Conservation (phyloP, 371 early-diverging fungal genomes). For the Mucor saturninus region DNA sequence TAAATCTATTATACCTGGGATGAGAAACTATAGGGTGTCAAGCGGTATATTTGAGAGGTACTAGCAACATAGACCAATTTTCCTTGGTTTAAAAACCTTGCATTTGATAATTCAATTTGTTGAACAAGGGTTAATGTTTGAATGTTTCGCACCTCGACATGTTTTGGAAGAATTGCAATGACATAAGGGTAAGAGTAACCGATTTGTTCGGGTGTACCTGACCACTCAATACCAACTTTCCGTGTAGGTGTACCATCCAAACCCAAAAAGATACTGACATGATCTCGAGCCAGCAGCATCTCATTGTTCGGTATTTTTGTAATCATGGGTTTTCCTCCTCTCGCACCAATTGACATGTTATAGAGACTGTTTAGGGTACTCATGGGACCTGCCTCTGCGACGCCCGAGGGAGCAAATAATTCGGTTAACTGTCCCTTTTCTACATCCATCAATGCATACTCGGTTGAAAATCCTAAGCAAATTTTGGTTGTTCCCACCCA, state of each 20-base stretch:
- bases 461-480: constrained; percentile 69
- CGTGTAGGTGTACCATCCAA: constrained; percentile 70
- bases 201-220: constrained; percentile 73
- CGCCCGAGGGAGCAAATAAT: constrained; percentile 52
- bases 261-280: constrained; percentile 74
- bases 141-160: constrained; percentile 87
- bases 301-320: constrained; percentile 73
- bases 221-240: constrained; percentile 76
- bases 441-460: constrained; percentile 71
- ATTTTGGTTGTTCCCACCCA: constrained; percentile 74
- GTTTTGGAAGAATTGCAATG: constrained; percentile 68
- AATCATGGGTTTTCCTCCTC: constrained; percentile 71
- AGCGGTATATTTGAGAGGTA: constrained; percentile 79
- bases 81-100: constrained; percentile 68
- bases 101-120: constrained; percentile 67
- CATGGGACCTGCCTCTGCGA: constrained; percentile 49
- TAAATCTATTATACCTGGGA: constrained; percentile 67
- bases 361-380: constrained; percentile 50
- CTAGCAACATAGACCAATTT: constrained; percentile 84
- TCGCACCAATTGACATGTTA: constrained; percentile 63
- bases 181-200: constrained; percentile 82
- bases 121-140: constrained; percentile 85
- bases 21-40: constrained; percentile 85
- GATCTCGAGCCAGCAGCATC: constrained; percentile 75
- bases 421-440: constrained; percentile 59